phyloP scores from a whole-genome alignment of 768 basidiomycete species.

The Suillus luteus region DNA sequence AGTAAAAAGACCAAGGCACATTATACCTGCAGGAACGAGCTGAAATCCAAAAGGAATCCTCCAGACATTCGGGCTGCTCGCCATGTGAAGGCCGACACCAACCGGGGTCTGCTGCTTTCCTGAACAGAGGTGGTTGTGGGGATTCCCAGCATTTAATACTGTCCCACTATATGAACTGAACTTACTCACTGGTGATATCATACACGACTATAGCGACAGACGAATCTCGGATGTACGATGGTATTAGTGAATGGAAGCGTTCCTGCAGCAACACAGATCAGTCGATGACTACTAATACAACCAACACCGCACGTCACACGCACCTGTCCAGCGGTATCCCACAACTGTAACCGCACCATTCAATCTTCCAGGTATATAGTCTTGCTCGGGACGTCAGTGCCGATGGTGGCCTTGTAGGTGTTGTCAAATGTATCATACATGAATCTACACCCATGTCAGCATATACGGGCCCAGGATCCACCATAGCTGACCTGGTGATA shows the following conservation, averaged over 20 bases:
- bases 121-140: too few relatives aligned
- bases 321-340: conserved; percentile 98
- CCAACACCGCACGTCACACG: conserved; percentile 20
- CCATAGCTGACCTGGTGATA: conserved; percentile 77
- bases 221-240: conserved; percentile 98
- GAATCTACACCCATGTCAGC: conserved; percentile 52
- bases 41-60: conserved; percentile 75
- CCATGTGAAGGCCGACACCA: conserved; percentile 59
- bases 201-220: conserved; percentile 99
- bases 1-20: conserved; percentile 67
- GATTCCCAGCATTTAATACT: conserved; percentile 34
- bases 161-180: conserved; percentile 5
- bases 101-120: too few relatives aligned
- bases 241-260: conserved; percentile 95
- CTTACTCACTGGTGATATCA: conserved; percentile 90
- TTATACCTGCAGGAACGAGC: conserved; percentile 72
- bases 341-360: conserved; percentile 94
- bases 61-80: conserved; percentile 55
- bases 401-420: conserved; percentile 96
- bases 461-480: neutral
- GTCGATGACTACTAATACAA: neutral
- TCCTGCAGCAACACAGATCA: conserved; percentile 55
- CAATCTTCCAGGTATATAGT: conserved; percentile 99
- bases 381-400: conserved; percentile 99
- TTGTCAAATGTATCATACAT: conserved; percentile 99